Evolutionary conservation across 495 filamentous ascomycete species (phyloP).

Genomic region (Cetradonia linearis): DNA sequence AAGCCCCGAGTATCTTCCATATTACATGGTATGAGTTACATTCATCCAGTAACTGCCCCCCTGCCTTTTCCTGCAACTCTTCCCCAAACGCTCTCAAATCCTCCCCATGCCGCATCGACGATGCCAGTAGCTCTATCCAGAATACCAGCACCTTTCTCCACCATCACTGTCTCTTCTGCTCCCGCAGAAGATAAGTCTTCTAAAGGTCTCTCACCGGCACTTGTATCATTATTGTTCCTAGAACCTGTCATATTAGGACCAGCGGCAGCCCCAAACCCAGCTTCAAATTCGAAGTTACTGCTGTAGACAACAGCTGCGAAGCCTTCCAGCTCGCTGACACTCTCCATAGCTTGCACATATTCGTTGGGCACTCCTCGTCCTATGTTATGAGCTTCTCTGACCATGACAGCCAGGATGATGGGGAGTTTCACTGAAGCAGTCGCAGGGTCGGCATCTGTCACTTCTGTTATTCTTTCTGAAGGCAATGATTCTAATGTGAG

Average conservation of each 20-base stretch:
- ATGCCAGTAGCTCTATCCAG: slow-evolving; percentile 11
- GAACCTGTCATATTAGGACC: slow-evolving; percentile 26
- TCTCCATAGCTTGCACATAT: slow-evolving; percentile 76
- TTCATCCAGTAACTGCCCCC: slow-evolving; percentile 1
- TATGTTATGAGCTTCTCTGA: slow-evolving; percentile 79
- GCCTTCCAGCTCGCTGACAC: slow-evolving; percentile 75
- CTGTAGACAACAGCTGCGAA: slow-evolving; percentile 93
- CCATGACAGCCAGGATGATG: slow-evolving; percentile 76
- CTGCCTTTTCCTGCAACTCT: slow-evolving; percentile 35
- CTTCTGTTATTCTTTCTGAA: slow-evolving; percentile 34
- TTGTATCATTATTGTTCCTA: slow-evolving; percentile 19
- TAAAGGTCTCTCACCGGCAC: slow-evolving; percentile 6
- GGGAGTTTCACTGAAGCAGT: slow-evolving; percentile 63
- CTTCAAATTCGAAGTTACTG: slow-evolving; percentile 73
- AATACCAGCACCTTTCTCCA: slow-evolving; percentile 15
- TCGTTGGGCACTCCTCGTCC: slow-evolving; percentile 79
- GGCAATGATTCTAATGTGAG: slow-evolving; percentile 34
- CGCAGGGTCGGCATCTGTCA: slow-evolving; percentile 11
- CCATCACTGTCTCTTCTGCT: slow-evolving; percentile 13
- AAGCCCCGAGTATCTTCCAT: neutral
- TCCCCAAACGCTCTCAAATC: slow-evolving; percentile 58
- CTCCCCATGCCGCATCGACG: slow-evolving; percentile 25
- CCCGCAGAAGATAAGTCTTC: slow-evolving; percentile 5
- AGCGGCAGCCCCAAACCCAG: slow-evolving; percentile 30
- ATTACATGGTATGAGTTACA: neutral